Conservation (phyloP, 2,329 filamentous ascomycete genomes). For the Trichoderma oligosporum region DNA sequence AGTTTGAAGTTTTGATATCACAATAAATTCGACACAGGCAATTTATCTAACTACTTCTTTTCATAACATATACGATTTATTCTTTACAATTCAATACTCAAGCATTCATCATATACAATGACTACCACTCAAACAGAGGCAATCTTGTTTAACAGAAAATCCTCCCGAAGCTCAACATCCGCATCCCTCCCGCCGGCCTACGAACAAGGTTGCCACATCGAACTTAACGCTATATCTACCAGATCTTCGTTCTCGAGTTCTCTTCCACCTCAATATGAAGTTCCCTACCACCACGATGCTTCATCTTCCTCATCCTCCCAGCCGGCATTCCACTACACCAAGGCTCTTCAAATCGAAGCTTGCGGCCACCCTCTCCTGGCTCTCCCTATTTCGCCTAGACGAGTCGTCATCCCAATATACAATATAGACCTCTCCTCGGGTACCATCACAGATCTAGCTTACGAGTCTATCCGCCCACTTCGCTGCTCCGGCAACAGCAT, state of each 20-base stretch:
- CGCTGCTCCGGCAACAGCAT: constrained; percentile 46
- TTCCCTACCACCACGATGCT: constrained; percentile 7
- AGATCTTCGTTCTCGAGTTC: constrained; percentile 27
- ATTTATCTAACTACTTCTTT: background rate
- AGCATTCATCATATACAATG: constrained; percentile 20
- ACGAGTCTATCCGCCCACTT: constrained; percentile 48
- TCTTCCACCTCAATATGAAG: constrained; percentile 30
- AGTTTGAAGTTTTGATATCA: background rate
- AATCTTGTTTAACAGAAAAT: background rate
- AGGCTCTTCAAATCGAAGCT: constrained; percentile 48
- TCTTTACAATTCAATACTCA: too few relatives aligned
- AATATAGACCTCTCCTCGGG: constrained; percentile 37
- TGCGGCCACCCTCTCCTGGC: constrained; percentile 42
- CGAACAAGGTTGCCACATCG: constrained; percentile 24
- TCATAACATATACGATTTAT: too few relatives aligned
- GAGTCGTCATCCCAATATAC: constrained; percentile 43
- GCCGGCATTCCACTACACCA: constrained; percentile 40
- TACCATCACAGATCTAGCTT: constrained; percentile 41
- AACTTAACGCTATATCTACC: constrained; percentile 27
- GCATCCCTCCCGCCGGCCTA: constrained; percentile 30
- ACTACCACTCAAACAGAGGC: constrained; percentile 13
- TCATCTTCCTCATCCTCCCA: constrained; percentile 20
- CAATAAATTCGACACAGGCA: too few relatives aligned
- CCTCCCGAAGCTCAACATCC: background rate
- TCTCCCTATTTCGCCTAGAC: constrained; percentile 38